Conservation (phyloP, 805 yeast genomes). For the Candida dendrica region DNA sequence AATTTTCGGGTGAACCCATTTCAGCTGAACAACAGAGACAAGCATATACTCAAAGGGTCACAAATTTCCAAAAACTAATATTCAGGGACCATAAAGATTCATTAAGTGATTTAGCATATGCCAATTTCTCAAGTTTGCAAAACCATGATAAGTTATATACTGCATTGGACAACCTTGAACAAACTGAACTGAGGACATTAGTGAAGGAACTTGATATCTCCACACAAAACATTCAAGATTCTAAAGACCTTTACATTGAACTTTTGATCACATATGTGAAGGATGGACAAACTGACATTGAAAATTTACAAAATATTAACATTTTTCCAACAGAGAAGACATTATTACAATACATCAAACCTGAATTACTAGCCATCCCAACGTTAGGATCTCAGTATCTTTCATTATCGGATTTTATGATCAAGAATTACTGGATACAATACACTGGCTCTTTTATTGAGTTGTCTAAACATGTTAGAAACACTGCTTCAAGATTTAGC, state of each 20-base stretch:
- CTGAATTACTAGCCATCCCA: background rate
- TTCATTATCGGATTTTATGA: conserved; percentile 7
- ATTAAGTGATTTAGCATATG: conserved; percentile 6
- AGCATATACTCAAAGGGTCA: conserved; percentile 5
- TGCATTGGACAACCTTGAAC: background rate
- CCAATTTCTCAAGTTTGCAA: conserved; percentile 8
- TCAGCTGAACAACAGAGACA: conserved; percentile 10
- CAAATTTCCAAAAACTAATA: conserved; percentile 19
- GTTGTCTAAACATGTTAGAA: conserved; percentile 6
- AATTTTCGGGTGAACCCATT: conserved; percentile 27
- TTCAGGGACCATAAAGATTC: conserved; percentile 12
- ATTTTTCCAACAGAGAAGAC: background rate
- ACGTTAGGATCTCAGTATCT: conserved; percentile 1
- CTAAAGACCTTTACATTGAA: background rate
- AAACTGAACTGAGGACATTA: background rate
- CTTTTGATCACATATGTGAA: background rate
- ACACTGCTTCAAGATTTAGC: conserved; percentile 9
- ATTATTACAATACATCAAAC: background rate
- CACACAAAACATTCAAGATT: background rate
- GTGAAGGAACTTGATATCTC: background rate
- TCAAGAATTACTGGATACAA: conserved; percentile 2
- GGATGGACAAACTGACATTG: background rate
- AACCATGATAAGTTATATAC: background rate
- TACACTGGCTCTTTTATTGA: conserved; percentile 2
- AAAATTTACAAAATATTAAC: background rate